Evolutionary conservation across 495 filamentous ascomycete genomes (phyloP).

Genomic region (Bryoglossum gracile): DNA sequence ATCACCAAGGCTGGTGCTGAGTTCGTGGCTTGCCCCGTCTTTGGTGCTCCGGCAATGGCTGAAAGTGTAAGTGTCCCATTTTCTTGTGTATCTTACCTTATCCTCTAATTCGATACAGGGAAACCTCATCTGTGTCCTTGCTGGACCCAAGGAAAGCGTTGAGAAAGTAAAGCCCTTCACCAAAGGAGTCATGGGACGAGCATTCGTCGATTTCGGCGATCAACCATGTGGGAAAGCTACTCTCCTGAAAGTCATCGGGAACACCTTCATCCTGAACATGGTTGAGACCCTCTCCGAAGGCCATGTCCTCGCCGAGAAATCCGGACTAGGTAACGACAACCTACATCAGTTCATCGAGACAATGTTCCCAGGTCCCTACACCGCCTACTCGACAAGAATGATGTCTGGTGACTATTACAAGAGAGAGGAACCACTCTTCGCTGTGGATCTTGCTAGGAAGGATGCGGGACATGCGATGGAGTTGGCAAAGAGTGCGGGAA

Average conservation of each 20-base stretch:
- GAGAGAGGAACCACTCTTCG: slow-evolving; percentile 64
- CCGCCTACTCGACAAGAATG: slow-evolving; percentile 70
- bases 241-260: slow-evolving; percentile 75
- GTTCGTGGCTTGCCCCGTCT: slow-evolving; percentile 77
- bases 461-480: slow-evolving; percentile 69
- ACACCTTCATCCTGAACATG: slow-evolving; percentile 80
- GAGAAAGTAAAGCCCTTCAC: slow-evolving; percentile 64
- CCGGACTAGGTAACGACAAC: slow-evolving; percentile 62
- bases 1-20: slow-evolving; percentile 52
- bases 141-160: slow-evolving; percentile 55
- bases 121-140: slow-evolving; percentile 67
- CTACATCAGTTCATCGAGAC: slow-evolving; percentile 60
- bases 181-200: slow-evolving; percentile 67
- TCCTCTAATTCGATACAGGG: no score
- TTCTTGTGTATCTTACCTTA: no score
- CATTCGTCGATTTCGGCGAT: slow-evolving; percentile 62
- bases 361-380: slow-evolving; percentile 50
- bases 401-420: slow-evolving; percentile 62
- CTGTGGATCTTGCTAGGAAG: slow-evolving; percentile 81
- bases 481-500: slow-evolving; percentile 56
- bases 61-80: no score
- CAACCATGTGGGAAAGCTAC: slow-evolving; percentile 51
- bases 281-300: slow-evolving; percentile 72
- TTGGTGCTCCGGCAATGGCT: slow-evolving; percentile 75
- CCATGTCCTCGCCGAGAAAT: slow-evolving; percentile 70